Conservation (phyloP, 169 alveolate genomes). For the Plasmodium cynomolgi region DNA sequence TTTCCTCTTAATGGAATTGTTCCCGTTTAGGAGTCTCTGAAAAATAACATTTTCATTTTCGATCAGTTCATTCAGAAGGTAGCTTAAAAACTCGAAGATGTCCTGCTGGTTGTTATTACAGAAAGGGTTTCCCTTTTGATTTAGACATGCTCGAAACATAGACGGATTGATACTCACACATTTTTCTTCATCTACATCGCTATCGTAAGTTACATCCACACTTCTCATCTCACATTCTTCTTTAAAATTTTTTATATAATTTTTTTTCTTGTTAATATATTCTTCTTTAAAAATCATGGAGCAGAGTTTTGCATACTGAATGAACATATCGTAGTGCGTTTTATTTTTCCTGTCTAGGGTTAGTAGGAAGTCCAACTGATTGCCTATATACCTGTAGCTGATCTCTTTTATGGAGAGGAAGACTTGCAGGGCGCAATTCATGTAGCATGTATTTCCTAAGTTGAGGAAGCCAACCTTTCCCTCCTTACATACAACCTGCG, state of each 20-base stretch:
- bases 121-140: slow-evolving; percentile 22
- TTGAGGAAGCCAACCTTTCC: slow-evolving; percentile 86
- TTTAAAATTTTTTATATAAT: slow-evolving; percentile 45
- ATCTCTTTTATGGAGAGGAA: slow-evolving; percentile 44
- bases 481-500: slow-evolving; percentile 68
- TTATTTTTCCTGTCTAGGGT: slow-evolving; percentile 4
- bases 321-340: slow-evolving; percentile 42
- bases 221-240: slow-evolving; percentile 21
- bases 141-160: slow-evolving; percentile 56
- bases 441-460: slow-evolving; percentile 90
- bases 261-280: slow-evolving; percentile 42
- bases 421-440: slow-evolving; percentile 87
- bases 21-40: slow-evolving; percentile 9
- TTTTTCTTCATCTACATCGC: slow-evolving; percentile 65
- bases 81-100: slow-evolving; percentile 34
- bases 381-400: slow-evolving; percentile 28
- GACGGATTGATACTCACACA: slow-evolving; percentile 44
- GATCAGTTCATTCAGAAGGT: slow-evolving; percentile 31
- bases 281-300: slow-evolving; percentile 36
- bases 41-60: slow-evolving; percentile 48
- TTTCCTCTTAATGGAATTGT: not conserved
- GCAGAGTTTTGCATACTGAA: slow-evolving; percentile 44
- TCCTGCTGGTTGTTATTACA: slow-evolving; percentile 71
- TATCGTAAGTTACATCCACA: slow-evolving; percentile 32
- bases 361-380: slow-evolving; percentile 5